Evolutionary conservation across 2,329 filamentous ascomycete genomes (phyloP), one percentile per base, ranked within the genome.

Genomic region (Phyllosticta ampelicida): DNA sequence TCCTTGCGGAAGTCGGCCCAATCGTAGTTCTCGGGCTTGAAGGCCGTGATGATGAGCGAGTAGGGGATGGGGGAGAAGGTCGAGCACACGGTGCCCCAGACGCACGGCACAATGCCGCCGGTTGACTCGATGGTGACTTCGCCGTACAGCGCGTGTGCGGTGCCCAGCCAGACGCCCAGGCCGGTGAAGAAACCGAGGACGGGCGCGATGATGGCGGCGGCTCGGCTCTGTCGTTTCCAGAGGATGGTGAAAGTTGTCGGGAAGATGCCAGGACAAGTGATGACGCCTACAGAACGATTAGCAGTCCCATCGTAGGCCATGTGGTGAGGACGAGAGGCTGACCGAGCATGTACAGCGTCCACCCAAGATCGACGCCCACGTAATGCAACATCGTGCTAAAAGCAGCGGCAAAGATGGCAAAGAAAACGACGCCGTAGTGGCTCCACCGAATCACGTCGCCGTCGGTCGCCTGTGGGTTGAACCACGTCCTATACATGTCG

Each of bases 361-460:
- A 82, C 0, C 76, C 75, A 0, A 82, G 70, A 52, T 81, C 76
- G 4, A 81, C 75, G 0, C 78, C 78, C 0, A 78, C 79, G 51
- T 81, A 80, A 65, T 81, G 74, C 1, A 82, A 65, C 55, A 78
- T 75, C 0, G 78, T 80, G 9, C 77, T 77, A 60, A 82, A 80
- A 0, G 71, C 75, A 0, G 78, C 77, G 0, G 77, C 75, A 58
- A 82, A 78, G 0, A 79, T 63, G 0, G 75, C 77, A 52, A 80
- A 81, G 60, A 77, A 76, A 0, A 81, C 71, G 0, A 82, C 79
- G 0, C 78, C 78, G 10, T 77, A 74, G 60, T 82, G 79, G 53
- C 74, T 78, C 68, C 76, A 77, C 0, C 74, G 74, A 48, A 82
- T 81, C 0, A 80, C 70, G 28, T 81, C 75, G 0, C 66, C 64